Conservation (phyloP, 768 basidiomycete species). For the Tricholoma matsutake region DNA sequence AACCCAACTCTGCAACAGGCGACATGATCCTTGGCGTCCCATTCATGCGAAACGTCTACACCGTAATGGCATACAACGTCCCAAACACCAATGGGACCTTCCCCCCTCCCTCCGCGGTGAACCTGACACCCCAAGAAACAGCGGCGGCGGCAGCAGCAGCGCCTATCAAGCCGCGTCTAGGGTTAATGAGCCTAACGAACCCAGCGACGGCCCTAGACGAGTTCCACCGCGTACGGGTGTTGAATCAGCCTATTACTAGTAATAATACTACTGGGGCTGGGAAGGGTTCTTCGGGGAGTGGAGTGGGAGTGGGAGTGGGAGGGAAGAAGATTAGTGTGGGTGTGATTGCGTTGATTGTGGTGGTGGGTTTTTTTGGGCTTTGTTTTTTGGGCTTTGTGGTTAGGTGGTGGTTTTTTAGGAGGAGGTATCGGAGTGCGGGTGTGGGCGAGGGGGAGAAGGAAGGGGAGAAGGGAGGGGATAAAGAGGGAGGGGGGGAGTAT, state of each 20-base stretch:
- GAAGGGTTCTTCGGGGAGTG: neutral
- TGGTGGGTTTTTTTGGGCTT: conserved; percentile 56
- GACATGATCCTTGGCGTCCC: conserved; percentile 81
- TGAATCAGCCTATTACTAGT: conserved; percentile 52
- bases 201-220: conserved; percentile 58
- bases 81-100: conserved; percentile 48
- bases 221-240: conserved; percentile 66
- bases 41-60: conserved; percentile 74
- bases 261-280: conserved; percentile 6
- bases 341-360: conserved; percentile 57
- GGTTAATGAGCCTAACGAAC: conserved; percentile 63
- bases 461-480: conserved; percentile 12
- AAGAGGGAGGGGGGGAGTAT: conserved; percentile 1
- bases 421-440: conserved; percentile 25
- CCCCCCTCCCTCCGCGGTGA: conserved; percentile 16
- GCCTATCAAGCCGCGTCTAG: conserved; percentile 45
- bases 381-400: conserved; percentile 52
- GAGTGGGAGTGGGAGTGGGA: conserved; percentile 8
- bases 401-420: conserved; percentile 48
- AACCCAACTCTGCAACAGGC: conserved; percentile 35
- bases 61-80: conserved; percentile 64
- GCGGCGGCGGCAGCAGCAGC: neutral
- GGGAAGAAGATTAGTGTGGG: conserved; percentile 52
- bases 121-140: neutral
- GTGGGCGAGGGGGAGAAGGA: conserved; percentile 12